Conservation (phyloP, 441 rosid species). For the Erysimum pusillum region DNA sequence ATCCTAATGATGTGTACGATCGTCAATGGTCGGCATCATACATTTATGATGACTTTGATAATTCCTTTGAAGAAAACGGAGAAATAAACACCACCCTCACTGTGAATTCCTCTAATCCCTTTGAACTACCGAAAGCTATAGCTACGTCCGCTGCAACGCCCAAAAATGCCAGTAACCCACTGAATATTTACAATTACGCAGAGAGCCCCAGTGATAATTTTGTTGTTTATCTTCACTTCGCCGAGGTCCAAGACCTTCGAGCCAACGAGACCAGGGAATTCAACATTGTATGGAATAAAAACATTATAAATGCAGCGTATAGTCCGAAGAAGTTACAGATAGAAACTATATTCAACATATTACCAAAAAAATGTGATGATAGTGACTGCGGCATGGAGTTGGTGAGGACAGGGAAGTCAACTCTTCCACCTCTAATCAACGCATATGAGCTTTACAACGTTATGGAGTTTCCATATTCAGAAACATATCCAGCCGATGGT, state of each 20-base stretch:
- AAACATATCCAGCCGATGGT: background rate
- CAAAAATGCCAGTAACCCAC: background rate
- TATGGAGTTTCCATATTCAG: background rate
- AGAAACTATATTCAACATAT: background rate
- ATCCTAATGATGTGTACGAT: background rate
- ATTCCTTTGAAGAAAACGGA: background rate
- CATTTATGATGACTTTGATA: background rate
- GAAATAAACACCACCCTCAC: background rate
- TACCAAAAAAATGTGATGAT: background rate
- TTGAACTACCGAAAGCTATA: background rate
- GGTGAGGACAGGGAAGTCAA: background rate
- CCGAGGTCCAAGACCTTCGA: background rate
- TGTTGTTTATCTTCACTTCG: background rate
- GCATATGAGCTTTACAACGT: background rate
- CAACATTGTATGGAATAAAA: background rate
- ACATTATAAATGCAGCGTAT: background rate
- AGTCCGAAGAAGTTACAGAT: background rate
- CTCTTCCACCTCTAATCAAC: background rate
- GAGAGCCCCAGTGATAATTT: background rate
- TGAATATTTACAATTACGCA: background rate
- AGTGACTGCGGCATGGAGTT: background rate
- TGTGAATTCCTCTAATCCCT: background rate
- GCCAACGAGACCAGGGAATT: background rate
- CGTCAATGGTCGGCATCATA: background rate
- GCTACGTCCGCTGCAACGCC: background rate